Base-by-base conservation (phyloP, 139 green algal species). In the Haematococcus sp. region DNA sequence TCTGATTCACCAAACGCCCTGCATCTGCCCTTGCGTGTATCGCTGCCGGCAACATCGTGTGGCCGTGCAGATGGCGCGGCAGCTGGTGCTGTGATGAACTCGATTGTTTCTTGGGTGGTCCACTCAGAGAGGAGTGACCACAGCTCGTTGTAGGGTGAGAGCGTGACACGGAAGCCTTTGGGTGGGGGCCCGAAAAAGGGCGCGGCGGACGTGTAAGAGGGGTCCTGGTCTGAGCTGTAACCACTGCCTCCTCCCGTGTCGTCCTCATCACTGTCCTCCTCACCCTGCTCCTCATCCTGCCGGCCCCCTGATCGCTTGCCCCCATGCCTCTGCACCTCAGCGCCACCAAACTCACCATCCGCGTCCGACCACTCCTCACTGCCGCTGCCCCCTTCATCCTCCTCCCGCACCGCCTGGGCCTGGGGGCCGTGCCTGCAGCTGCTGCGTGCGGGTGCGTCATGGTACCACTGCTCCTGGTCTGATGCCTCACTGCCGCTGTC, bases 171-270 rank as follows among this genome's bases (percentile, higher is more conserved):
- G 61, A 32, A 68, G 19, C 19, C 63, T 23, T 56, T 59, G 22
- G 63, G 63, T 4, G 63, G 63, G 4, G 63, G 35, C 20, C 63
- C 63, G 52, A 70, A 70, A 35, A 70, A 70, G 23, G 63, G 63
- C 23, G 63, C 63, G n/a, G 63, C 63, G 52, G 63, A 25, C 17
- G n/a, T 20, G 35, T 70, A 52, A 23, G 19, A 16, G 7, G n/a
- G 15, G 63, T 52, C 40, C 33, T 35, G 32, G 7, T 70, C 63
- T 19, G 40, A 49, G 40, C 40, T 49, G 40, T 49, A 49, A 58
- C 52, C 63, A 52, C 32, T 51, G 15, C 33, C 61, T 28, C 19
- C 61, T 17, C 61, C 32, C 5, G 52, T 28, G 4, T 28, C 23
- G 15, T 61, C 52, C 4, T 28, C 52, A 61, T 31, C 52, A 61